Base-by-base conservation (phyloP, 78 protist genomes). In the Reticulomyxa filosa region DNA sequence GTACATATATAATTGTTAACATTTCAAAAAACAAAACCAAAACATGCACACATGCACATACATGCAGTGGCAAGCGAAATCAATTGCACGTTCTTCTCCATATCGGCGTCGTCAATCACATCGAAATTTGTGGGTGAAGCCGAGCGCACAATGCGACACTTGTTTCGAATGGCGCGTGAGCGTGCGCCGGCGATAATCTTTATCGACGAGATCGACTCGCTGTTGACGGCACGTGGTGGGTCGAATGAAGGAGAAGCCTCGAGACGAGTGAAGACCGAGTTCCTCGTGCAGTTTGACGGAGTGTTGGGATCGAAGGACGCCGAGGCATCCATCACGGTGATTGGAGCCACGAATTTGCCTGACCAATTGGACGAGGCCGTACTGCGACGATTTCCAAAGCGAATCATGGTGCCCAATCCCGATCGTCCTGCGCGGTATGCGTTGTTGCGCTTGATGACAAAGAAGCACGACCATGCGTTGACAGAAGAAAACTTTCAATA, bases 231-330 rank as follows among this genome's bases (percentile, higher is more conserved):
- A 36, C 67, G 67, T 22, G 67, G 67, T 37, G 11, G 6, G 8
- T 26, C 52, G 3, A 7, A 25, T 8, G 67, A 67, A 30, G 65
- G 61, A 4, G 64, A 46, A 50, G 65, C 42, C 50, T n/a, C 32
- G 2, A 55, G 34, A 3, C 39, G 55, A 26, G 77, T 82, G 51
- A 78, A 79, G 67, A 17, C 79, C 0, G 84, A 78, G 70, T 62
- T 84, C 33, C 82, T 84, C 25, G 25, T 61, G 5, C 85, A 84
- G 38, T 82, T 84, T 81, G 87, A 84, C 59, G 90, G 90, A 17
- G 72, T 77, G 13, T n/a, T n/a, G n/a, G n/a, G n/a, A n/a, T 66
- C 50, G 51, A 23, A 59, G 38, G 7, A 13, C 25, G 4, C 55
- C 35, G 52, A 17, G 23, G 67, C 36, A 34, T 52, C 68, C 23